These are phyloP conservation scores for Asclepias syriaca DNA, from an alignment of 257 asterid species.

Conservation along the genomic window DNA sequence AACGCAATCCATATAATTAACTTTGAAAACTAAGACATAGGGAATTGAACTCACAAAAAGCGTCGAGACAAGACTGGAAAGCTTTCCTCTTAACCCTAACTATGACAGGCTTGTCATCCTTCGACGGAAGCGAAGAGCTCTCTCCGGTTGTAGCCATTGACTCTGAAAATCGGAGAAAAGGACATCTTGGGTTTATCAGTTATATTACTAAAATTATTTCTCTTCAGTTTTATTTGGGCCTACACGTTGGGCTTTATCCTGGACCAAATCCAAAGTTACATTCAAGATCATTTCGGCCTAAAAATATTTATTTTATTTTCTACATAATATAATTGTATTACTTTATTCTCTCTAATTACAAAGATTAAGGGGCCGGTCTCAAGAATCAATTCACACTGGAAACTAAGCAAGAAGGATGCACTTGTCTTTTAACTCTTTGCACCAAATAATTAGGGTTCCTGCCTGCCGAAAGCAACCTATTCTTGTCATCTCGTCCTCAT, in stretches of 20 bases:
- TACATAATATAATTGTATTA: too few species aligned
- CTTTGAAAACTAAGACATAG: not conserved
- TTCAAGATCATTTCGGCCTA: too few species aligned
- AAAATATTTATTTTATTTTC: too few species aligned
- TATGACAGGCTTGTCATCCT: constrained; percentile 53
- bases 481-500: too few species aligned
- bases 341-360: too few species aligned
- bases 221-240: not conserved
- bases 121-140: constrained; percentile 33
- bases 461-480: too few species aligned
- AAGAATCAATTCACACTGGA: too few species aligned
- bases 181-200: not conserved
- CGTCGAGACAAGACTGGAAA: constrained; percentile 53
- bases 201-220: not conserved
- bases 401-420: too few species aligned
- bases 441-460: too few species aligned
- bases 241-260: not conserved
- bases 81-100: constrained; percentile 86
- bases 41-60: constrained; percentile 51
- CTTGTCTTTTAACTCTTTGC: too few species aligned
- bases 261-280: not conserved
- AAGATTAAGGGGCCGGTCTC: too few species aligned
- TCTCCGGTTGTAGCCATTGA: constrained; percentile 41
- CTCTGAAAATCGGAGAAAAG: not conserved
- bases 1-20: not conserved